A percentile compares a stretch with the other conserved stretches of the same genome.
Evolutionary conservation across 2,329 filamentous ascomycete genomes (phyloP).

Genomic region (Arthrobotrys musiformis): DNA sequence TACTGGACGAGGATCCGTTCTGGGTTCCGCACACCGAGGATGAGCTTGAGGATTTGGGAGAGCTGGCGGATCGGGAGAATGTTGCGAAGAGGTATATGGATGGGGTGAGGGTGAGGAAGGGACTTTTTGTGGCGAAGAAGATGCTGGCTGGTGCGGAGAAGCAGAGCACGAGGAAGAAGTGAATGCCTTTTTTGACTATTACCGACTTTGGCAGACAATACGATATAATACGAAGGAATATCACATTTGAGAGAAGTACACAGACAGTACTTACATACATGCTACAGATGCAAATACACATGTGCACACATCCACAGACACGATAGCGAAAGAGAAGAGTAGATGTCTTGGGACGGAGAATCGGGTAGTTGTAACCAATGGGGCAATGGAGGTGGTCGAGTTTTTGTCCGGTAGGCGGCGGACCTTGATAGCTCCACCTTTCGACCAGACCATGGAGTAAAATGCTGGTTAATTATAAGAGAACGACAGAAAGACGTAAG

Average conservation of each 20-base stretch:
- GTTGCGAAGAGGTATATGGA: slow-evolving; percentile 98
- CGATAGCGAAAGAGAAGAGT: neutral
- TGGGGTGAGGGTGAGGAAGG: slow-evolving; percentile 84
- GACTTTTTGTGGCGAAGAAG: slow-evolving; percentile 80
- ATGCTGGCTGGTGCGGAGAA: slow-evolving; percentile 91
- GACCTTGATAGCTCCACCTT: slow-evolving; percentile 11
- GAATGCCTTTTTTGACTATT: neutral
- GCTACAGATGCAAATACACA: neutral
- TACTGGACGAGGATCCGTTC: slow-evolving; percentile 94
- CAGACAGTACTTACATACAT: neutral
- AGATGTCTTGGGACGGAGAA: slow-evolving; percentile 16
- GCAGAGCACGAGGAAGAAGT: slow-evolving; percentile 78
- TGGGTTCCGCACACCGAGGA: slow-evolving; percentile 98
- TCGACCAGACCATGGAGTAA: neutral
- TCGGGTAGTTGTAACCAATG: slow-evolving; percentile 33
- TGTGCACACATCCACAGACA: no score
- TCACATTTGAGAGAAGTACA: no score
- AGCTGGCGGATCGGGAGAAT: slow-evolving; percentile 92
- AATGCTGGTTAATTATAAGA: no score
- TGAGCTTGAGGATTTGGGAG: slow-evolving; percentile 93
- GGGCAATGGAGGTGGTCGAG: neutral
- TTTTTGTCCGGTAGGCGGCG: slow-evolving; percentile 35
- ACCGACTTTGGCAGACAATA: no score
- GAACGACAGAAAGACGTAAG: slow-evolving; percentile 5
- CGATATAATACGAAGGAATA: no score